Evolutionary conservation across 495 filamentous ascomycete genomes (phyloP).

Genomic region (Aspergillus cristatus): DNA sequence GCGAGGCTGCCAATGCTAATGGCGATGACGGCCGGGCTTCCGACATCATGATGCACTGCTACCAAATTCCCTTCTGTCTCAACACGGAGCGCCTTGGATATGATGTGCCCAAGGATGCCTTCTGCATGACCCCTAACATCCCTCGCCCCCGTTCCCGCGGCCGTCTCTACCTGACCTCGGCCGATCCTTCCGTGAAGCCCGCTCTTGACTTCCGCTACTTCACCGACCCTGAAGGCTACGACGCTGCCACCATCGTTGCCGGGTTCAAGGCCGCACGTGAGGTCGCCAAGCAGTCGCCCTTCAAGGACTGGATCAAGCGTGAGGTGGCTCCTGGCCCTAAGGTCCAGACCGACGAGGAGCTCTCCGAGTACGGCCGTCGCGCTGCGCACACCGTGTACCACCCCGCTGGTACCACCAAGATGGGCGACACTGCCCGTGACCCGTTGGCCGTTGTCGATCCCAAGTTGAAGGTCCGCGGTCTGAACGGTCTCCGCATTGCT

Average conservation of each 20-base stretch:
- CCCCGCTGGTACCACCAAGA: conserved; percentile 78
- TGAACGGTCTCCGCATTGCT: conserved; percentile 53
- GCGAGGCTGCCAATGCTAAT: conserved; percentile 54
- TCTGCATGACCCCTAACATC: conserved; percentile 90
- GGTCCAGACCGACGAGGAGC: conserved; percentile 57
- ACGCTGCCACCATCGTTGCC: conserved; percentile 72
- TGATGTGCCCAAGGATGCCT: conserved; percentile 62
- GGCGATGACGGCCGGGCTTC: conserved; percentile 58
- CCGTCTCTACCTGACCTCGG: conserved; percentile 59
- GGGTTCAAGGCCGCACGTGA: conserved; percentile 63
- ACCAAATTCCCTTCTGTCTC: conserved; percentile 75
- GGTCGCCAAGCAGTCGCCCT: conserved; percentile 60
- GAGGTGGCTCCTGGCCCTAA: conserved; percentile 70
- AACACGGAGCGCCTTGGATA: conserved; percentile 69
- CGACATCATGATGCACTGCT: conserved; percentile 89
- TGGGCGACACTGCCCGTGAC: conserved; percentile 60
- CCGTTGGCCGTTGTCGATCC: conserved; percentile 57
- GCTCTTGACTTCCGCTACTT: conserved; percentile 84
- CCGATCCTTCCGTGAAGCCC: conserved; percentile 65
- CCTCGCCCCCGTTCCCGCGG: conserved; percentile 70
- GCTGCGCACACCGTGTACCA: conserved; percentile 83
- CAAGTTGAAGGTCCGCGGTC: conserved; percentile 44
- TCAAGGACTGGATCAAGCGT: conserved; percentile 69
- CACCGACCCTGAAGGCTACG: conserved; percentile 75
- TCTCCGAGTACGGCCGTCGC: conserved; percentile 63